Percentiles rank a stretch among this genome's conserved stretches.
Evolutionary conservation across 805 yeast species (phyloP).

Genomic region (Maudiozyma bulderi): DNA sequence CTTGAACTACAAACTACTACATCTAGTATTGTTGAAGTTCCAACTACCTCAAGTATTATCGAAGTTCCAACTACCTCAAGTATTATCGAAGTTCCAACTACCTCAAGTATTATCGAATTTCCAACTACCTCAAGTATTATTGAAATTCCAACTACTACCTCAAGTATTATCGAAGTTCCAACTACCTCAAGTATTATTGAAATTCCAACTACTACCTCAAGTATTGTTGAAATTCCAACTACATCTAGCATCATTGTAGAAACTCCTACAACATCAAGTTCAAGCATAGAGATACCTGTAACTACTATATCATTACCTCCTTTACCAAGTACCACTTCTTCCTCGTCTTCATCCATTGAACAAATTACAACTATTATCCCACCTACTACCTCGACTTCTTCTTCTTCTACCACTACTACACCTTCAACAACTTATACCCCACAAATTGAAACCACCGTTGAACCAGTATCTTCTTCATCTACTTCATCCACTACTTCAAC

Average conservation of each 20-base stretch:
- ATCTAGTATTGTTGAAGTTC: not conserved
- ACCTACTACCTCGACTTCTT: not conserved
- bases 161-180: too few relatives aligned
- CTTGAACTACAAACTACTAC: not conserved
- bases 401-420: slow-evolving; percentile 2
- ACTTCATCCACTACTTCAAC: not conserved
- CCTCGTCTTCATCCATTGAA: not conserved
- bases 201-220: not conserved
- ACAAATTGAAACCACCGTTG: not conserved
- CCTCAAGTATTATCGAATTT: not conserved
- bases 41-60: not conserved
- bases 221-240: too few relatives aligned
- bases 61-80: not conserved
- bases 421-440: not conserved
- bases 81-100: not conserved
- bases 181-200: not conserved
- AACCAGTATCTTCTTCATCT: not conserved
- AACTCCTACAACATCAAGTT: not conserved
- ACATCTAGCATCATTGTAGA: not conserved
- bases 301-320: not conserved
- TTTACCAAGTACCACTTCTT: not conserved
- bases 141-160: not conserved
- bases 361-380: not conserved
- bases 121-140: not conserved
- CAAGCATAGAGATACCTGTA: not conserved